A percentile compares a stretch with the other conserved stretches of the same genome.
phyloP scores from a whole-genome alignment of 2,329 filamentous ascomycete species.

The Mariannaea sp. region DNA sequence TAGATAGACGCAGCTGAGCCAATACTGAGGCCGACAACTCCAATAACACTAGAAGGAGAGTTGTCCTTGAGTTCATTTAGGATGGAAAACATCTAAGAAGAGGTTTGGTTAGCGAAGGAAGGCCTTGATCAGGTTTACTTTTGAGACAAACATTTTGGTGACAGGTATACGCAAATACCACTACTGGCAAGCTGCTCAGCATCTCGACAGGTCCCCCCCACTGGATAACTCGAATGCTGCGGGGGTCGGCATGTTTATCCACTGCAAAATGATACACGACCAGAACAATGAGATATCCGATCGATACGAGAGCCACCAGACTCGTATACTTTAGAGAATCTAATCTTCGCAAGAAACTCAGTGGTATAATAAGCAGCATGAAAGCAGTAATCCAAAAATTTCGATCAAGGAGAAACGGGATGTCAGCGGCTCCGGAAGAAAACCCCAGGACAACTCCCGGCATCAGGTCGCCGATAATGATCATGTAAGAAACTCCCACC shows the following conservation, averaged over 20 bases:
- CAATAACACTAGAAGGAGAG: slow-evolving; percentile 73
- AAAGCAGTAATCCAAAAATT: slow-evolving; percentile 99
- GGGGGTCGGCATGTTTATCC: slow-evolving; percentile 75
- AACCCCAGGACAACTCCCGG: slow-evolving; percentile 89
- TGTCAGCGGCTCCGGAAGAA: slow-evolving; percentile 61
- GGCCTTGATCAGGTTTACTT: neutral
- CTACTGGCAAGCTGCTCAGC: slow-evolving; percentile 87
- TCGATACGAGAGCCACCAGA: slow-evolving; percentile 86
- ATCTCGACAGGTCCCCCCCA: slow-evolving; percentile 81
- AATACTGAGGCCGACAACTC: slow-evolving; percentile 82
- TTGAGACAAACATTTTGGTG: slow-evolving; percentile 80
- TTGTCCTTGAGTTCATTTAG: slow-evolving; percentile 92
- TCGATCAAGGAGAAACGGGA: slow-evolving; percentile 81
- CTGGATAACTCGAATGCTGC: slow-evolving; percentile 73
- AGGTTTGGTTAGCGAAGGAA: slow-evolving; percentile 13
- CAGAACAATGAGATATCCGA: slow-evolving; percentile 89
- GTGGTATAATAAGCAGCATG: slow-evolving; percentile 93
- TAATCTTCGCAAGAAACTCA: slow-evolving; percentile 87
- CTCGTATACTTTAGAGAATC: slow-evolving; percentile 98
- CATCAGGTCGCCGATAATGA: slow-evolving; percentile 99
- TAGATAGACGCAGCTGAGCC: slow-evolving; percentile 88
- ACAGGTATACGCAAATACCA: slow-evolving; percentile 99
- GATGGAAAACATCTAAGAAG: slow-evolving; percentile 90
- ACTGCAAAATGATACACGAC: slow-evolving; percentile 91
- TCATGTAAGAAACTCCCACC: slow-evolving; percentile 95